Evolutionary conservation across 1,284 basidiomycete genomes (phyloP).

Genomic region (Naganishia liquefaciens): DNA sequence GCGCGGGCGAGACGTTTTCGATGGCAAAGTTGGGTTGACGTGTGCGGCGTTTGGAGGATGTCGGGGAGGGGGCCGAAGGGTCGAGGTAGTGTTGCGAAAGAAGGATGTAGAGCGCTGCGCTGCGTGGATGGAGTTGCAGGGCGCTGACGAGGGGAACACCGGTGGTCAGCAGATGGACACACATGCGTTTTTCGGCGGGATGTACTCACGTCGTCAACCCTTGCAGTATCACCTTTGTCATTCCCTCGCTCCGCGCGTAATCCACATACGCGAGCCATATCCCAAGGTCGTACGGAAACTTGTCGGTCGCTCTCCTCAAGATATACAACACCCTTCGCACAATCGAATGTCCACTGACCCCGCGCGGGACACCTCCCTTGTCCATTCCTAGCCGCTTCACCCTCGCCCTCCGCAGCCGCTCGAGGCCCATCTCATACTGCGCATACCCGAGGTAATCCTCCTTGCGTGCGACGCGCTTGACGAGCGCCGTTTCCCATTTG

Average conservation of each 20-base stretch:
- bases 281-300: slow-evolving; percentile 82
- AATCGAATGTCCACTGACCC: slow-evolving; percentile 78
- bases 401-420: slow-evolving; percentile 74
- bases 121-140: slow-evolving; percentile 79
- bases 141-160: slow-evolving; percentile 59
- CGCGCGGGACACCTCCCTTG: slow-evolving; percentile 57
- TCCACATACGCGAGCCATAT: slow-evolving; percentile 88
- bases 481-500: slow-evolving; percentile 76
- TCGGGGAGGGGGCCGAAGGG: slow-evolving; percentile 62
- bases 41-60: slow-evolving; percentile 35
- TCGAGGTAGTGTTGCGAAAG: slow-evolving; percentile 83
- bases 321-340: slow-evolving; percentile 82
- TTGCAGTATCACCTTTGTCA: slow-evolving; percentile 75
- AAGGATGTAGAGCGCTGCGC: slow-evolving; percentile 77
- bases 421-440: slow-evolving; percentile 86
- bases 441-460: slow-evolving; percentile 88
- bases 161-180: background rate
- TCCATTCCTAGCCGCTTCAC: slow-evolving; percentile 59
- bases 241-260: slow-evolving; percentile 76
- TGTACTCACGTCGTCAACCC: slow-evolving; percentile 63
- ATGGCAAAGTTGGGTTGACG: slow-evolving; percentile 44
- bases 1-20: slow-evolving; percentile 62
- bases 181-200: too few relatives aligned
- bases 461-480: slow-evolving; percentile 79
- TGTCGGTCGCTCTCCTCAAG: slow-evolving; percentile 83